A percentile compares a stretch with the other conserved stretches of the same genome.
These are phyloP conservation scores for Exophiala alcalophila DNA, from an alignment of 2,329 filamentous ascomycete genomes.

Conservation along the genomic window DNA sequence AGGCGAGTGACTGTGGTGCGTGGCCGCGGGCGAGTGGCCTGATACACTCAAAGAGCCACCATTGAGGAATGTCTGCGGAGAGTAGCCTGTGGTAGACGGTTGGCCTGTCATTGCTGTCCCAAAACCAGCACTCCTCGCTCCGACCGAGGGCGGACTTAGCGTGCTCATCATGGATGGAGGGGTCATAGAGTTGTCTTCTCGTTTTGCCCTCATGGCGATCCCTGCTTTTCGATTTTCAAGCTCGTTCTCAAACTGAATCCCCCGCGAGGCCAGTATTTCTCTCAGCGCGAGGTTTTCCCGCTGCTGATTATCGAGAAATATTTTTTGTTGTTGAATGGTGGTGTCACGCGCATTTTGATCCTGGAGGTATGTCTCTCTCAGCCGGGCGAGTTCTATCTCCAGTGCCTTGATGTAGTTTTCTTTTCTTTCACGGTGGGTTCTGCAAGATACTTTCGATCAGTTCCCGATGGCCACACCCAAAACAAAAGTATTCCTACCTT, in stretches of 20 bases:
- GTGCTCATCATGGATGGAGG: constrained; percentile 21
- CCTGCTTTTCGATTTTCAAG: constrained; percentile 39
- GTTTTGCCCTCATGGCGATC: constrained; percentile 24
- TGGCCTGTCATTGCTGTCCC: constrained; percentile 6
- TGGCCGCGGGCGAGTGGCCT: constrained; percentile 27
- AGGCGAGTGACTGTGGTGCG: constrained; percentile 29
- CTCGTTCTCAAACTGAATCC: constrained; percentile 56
- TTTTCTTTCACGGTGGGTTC: constrained; percentile 94
- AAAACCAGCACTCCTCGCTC: constrained; percentile 13
- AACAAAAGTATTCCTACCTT: constrained; percentile 58
- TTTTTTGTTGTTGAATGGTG: constrained; percentile 62
- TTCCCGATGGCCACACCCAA: too few relatives aligned
- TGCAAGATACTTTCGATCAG: constrained; percentile 39
- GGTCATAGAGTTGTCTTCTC: constrained; percentile 23
- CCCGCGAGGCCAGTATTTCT: constrained; percentile 57
- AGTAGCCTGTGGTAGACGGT: constrained; percentile 20
- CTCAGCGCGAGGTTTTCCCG: constrained; percentile 78
- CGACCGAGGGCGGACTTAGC: constrained; percentile 32
- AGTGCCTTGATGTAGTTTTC: constrained; percentile 93
- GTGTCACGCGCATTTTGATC: constrained; percentile 42
- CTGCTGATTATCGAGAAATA: constrained; percentile 66
- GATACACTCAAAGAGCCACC: constrained; percentile 20
- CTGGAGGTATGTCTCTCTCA: constrained; percentile 73
- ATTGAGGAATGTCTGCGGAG: constrained; percentile 23
- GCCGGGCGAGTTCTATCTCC: constrained; percentile 82